These are phyloP conservation scores for Gossypium arboreum DNA, from an alignment of 345 rosid species.

Conservation along the genomic window DNA sequence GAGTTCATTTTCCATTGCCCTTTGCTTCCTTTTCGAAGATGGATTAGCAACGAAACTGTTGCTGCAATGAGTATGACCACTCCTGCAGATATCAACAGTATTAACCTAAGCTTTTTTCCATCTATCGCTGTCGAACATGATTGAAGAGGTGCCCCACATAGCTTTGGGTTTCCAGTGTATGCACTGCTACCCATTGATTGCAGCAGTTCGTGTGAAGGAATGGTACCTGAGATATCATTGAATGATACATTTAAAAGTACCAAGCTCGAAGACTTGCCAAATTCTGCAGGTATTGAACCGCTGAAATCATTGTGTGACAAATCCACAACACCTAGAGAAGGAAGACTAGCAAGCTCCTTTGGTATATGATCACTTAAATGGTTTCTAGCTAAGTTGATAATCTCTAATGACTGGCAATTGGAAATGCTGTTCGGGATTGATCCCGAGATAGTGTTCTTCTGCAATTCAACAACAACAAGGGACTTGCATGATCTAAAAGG, in stretches of 20 bases:
- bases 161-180: slow-evolving; percentile 57
- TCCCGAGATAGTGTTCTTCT: slow-evolving; percentile 54
- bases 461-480: slow-evolving; percentile 56
- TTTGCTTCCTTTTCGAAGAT: slow-evolving; percentile 45
- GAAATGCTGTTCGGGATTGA: slow-evolving; percentile 47
- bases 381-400: slow-evolving; percentile 54
- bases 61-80: slow-evolving; percentile 36
- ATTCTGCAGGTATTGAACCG: slow-evolving; percentile 51
- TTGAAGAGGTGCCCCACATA: slow-evolving; percentile 73
- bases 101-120: slow-evolving; percentile 52
- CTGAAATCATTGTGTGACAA: slow-evolving; percentile 59
- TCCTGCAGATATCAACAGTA: slow-evolving; percentile 50
- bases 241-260: slow-evolving; percentile 50
- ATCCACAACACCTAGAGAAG: slow-evolving; percentile 45
- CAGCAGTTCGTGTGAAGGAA: slow-evolving; percentile 51
- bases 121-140: slow-evolving; percentile 45
- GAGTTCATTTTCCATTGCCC: slow-evolving; percentile 79
- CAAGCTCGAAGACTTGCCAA: slow-evolving; percentile 46
- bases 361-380: slow-evolving; percentile 57
- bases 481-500: slow-evolving; percentile 58
- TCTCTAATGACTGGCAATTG: slow-evolving; percentile 49
- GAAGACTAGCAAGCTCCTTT: slow-evolving; percentile 48
- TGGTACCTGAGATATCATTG: slow-evolving; percentile 57
- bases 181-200: slow-evolving; percentile 58
- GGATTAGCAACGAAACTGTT: slow-evolving; percentile 44